Evolutionary conservation across 805 yeast species (phyloP).

Genomic region (Cyberlindnera nakhonratchasimensis): DNA sequence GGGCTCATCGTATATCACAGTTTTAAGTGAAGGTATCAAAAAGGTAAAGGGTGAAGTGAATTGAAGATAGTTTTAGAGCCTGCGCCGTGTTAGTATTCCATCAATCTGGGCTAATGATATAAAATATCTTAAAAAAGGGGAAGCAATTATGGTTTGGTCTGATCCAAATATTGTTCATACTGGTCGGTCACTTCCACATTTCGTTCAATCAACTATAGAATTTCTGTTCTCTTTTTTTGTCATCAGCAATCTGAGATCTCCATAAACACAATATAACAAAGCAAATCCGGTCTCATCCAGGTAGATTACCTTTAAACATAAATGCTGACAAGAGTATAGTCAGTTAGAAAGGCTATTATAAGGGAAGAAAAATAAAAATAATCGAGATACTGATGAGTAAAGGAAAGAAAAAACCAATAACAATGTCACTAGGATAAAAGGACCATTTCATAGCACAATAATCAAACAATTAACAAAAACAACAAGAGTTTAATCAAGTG

Average conservation of each 20-base stretch:
- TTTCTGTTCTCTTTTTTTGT: neutral
- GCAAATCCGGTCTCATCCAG: neutral
- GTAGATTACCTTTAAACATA: neutral
- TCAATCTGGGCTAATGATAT: conserved; percentile 1
- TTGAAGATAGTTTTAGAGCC: neutral
- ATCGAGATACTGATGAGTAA: too few relatives aligned
- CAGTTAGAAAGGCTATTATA: too few relatives aligned
- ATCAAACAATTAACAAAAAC: neutral
- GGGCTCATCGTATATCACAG: too few relatives aligned
- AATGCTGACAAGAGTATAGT: too few relatives aligned
- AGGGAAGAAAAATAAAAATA: too few relatives aligned
- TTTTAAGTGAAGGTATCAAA: neutral
- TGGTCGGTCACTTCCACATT: conserved; percentile 12
- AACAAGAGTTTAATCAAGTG: too few relatives aligned
- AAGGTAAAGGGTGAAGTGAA: neutral
- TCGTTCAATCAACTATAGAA: conserved; percentile 20
- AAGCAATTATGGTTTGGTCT: neutral
- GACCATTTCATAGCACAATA: neutral
- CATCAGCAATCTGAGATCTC: neutral
- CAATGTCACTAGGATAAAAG: conserved; percentile 1
- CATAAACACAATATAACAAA: neutral
- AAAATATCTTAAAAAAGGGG: neutral
- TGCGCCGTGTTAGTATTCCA: neutral
- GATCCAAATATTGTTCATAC: conserved; percentile 5
- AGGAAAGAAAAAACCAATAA: neutral